These are phyloP conservation scores for Calonectria multiphialidica DNA, from an alignment of 2,329 filamentous ascomycete species.

Conservation along the genomic window DNA sequence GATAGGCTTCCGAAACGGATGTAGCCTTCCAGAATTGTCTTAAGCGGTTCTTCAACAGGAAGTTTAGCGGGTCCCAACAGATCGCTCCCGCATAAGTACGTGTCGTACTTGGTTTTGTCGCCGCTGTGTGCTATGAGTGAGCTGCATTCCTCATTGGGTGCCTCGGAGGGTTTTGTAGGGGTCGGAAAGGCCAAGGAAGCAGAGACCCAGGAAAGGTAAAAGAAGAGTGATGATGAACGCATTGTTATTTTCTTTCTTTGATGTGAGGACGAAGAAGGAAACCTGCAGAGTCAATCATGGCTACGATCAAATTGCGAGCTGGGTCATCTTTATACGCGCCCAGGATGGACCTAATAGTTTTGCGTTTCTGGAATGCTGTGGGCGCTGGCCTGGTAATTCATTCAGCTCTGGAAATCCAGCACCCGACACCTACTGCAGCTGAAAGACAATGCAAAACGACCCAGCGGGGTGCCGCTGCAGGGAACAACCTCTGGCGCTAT, in stretches of 20 bases:
- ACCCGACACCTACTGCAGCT: background rate
- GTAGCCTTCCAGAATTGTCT: background rate
- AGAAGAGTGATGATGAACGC: background rate
- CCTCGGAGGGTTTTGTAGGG: background rate
- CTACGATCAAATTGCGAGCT: background rate
- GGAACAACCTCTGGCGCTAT: background rate
- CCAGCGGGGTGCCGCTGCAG: background rate
- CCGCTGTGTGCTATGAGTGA: background rate
- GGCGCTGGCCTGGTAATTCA: background rate
- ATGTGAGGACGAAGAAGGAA: background rate
- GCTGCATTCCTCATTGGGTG: background rate
- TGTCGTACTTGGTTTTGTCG: background rate
- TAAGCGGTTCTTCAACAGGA: background rate
- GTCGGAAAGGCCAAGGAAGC: background rate
- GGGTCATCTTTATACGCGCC: background rate
- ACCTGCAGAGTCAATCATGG: too few species aligned
- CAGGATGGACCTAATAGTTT: background rate
- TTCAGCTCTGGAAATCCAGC: background rate
- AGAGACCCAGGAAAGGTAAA: background rate
- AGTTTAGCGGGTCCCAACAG: background rate
- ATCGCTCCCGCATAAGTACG: background rate
- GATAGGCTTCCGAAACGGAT: background rate
- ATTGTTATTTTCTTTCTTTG: background rate
- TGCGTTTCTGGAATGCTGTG: background rate
- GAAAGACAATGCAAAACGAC: background rate